phyloP scores from a whole-genome alignment of 768 basidiomycete species.

The Glaciozyma antarctica region DNA sequence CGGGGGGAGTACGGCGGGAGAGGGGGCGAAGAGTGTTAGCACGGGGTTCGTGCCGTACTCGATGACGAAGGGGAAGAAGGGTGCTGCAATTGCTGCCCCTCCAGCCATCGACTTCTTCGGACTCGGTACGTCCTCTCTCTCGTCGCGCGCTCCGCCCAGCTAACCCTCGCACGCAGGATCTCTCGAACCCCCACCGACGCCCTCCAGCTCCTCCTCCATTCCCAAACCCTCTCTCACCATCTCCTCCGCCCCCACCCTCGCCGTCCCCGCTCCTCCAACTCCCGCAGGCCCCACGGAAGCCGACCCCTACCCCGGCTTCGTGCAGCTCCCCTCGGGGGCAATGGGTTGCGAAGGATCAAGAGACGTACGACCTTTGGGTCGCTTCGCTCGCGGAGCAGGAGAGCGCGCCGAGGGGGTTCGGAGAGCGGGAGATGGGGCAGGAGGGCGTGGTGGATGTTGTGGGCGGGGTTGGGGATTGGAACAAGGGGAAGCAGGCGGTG shows the following conservation, averaged over 20 bases:
- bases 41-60: conserved; percentile 25
- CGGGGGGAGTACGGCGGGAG: neutral
- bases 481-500: conserved; percentile 3
- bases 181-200: neutral
- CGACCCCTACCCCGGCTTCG: conserved; percentile 80
- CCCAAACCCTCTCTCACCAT: conserved; percentile 1
- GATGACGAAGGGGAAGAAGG: conserved; percentile 29
- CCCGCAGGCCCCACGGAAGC: conserved; percentile 49
- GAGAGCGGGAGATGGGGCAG: conserved; percentile 8
- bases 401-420: conserved; percentile 18
- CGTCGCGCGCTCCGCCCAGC: no score
- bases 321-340: conserved; percentile 68
- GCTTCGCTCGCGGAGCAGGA: neutral
- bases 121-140: conserved; percentile 26
- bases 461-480: conserved; percentile 19
- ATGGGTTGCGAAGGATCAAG: conserved; percentile 65
- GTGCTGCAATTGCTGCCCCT: conserved; percentile 1
- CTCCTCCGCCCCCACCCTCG: conserved; percentile 10
- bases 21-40: conserved; percentile 3
- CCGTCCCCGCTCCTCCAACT: conserved; percentile 3
- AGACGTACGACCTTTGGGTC: conserved; percentile 29
- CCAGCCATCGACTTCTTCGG: conserved; percentile 35
- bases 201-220: neutral
- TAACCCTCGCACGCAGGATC: conserved; percentile 6
- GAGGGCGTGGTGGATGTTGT: conserved; percentile 23